Evolutionary conservation across 495 filamentous ascomycete genomes (phyloP).

Genomic region (Clavariopsis aquatica): DNA sequence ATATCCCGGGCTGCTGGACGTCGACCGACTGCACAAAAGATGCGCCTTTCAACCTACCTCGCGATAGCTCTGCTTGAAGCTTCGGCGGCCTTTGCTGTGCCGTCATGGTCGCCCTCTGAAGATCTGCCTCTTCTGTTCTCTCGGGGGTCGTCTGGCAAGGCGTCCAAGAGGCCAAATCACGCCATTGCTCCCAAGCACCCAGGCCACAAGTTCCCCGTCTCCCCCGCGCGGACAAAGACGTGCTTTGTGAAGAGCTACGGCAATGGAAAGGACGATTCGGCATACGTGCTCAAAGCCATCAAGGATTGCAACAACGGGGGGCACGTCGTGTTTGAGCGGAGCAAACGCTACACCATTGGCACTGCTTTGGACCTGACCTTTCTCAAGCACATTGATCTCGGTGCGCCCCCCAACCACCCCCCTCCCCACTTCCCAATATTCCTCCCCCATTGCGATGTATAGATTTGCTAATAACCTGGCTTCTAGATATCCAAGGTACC

Average conservation of each 20-base stretch:
- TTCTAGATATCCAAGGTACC: constrained; percentile 55
- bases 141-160: not conserved
- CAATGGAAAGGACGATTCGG: constrained; percentile 59
- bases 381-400: constrained; percentile 63
- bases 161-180: constrained; percentile 20
- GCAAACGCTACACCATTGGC: constrained; percentile 60
- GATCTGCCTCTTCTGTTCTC: not conserved
- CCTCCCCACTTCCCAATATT: not conserved
- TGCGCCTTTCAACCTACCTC: constrained; percentile 15
- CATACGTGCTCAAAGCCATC: constrained; percentile 58
- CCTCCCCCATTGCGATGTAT: too few relatives aligned
- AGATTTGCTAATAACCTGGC: constrained; percentile 10
- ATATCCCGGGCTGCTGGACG: not conserved
- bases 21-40: not conserved
- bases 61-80: constrained; percentile 25
- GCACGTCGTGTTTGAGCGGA: constrained; percentile 60
- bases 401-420: constrained; percentile 17
- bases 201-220: constrained; percentile 33
- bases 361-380: constrained; percentile 67
- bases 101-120: not conserved
- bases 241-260: constrained; percentile 43
- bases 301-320: constrained; percentile 68
- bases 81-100: constrained; percentile 23
- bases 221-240: constrained; percentile 27
- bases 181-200: constrained; percentile 12